Base-by-base conservation (phyloP, 2,329 filamentous ascomycete genomes). In the Arthrobotrys conoides region DNA sequence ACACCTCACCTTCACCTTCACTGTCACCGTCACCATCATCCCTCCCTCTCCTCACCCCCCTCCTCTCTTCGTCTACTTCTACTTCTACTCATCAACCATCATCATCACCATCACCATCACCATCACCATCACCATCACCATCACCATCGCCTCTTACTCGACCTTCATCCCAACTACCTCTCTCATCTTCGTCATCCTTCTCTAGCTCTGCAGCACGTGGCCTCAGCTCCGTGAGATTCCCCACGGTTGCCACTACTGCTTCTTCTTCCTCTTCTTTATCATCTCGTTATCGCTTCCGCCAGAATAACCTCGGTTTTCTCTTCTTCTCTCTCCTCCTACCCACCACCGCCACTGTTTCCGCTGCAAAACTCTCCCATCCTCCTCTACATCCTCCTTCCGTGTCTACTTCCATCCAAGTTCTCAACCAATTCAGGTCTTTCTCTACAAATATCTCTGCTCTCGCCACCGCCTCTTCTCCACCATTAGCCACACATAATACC, bases 251-350 rank as follows among this genome's bases (percentile, higher is more conserved):
- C 27, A 36, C 27, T 16, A 5, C 3, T n/a, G 36, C 4, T 9
- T 63, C 27, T 59, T 27, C 24, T 48, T 64, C 22, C n/a, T 38
- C 27, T 14, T 30, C 65, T 24, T 46, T 20, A 9, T 12, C 2
- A 49, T 41, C 8, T 46, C 44, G n/a, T 20, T 59, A 38, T 59
- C 53, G 33, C 14, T 55, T 10, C 51, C 53, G 30, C 14, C 9
- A 41, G 16, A 59, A 30, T 67, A 73, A 75, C 71, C 71, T 75
- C 71, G 71, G 71, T 24, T 64, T 75, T 33, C 41, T 68, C 38
- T 68, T 33, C 51, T 14, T 73, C 61, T 49, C 36, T 24, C 51
- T 73, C 10, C 55, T 64, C 27, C 27, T 30, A 30, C 27, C 27
- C 27, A 30, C 27, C 27, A 30, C 27, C 27, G 6, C 65, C 49